Evolutionary conservation across 176 grass and related monocot species (phyloP), one percentile per base, ranked within the genome.

Genomic region (Saccharum spontaneum): DNA sequence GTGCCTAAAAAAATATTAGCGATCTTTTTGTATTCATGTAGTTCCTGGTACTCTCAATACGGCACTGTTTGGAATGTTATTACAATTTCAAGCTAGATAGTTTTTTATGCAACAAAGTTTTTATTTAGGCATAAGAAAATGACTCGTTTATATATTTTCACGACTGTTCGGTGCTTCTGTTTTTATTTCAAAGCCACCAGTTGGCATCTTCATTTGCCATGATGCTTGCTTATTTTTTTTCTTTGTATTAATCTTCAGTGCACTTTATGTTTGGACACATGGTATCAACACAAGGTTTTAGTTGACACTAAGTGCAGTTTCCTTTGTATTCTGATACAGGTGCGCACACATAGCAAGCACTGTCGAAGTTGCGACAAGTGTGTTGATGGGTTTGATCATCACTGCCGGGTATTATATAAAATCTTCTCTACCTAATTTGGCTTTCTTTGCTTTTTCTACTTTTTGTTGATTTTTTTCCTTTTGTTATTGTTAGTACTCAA

Each of bases 301-400:
- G 18, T 60, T 55, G 16, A 63, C 64, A 28, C 73, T 73, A 15
- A 43, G 14, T 65, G 3, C 0, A 0, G 12, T 80, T 84, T 34
- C 3, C 10, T 74, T 78, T 81, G 5, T 75, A 26, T 77, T 66
- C 52, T 69, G 66, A 85, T 88, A 66, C 87, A 99, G 97, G 97
- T 96, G 57, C 84, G 84, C 9, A 94, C 92, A 84, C 90, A 87
- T 76, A 99, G 93, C 87, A 99, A 99, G 70, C 97, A 99, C 78
- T 99, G 97, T 63, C 88, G 97, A 81, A 99, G 97, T 80, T 99
- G 97, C 65, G 90, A 99, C 80, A 99, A 99, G 82, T 99, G 97
- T 54, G 97, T 99, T 55, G 97, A 99, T 88, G 91, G 97, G 38
- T 99, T 99, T 86, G 97, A 99, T 82, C 97, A 99, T 86, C 97